Evolutionary conservation across 345 rosid species (phyloP).

Genomic region (Salix exigua): DNA sequence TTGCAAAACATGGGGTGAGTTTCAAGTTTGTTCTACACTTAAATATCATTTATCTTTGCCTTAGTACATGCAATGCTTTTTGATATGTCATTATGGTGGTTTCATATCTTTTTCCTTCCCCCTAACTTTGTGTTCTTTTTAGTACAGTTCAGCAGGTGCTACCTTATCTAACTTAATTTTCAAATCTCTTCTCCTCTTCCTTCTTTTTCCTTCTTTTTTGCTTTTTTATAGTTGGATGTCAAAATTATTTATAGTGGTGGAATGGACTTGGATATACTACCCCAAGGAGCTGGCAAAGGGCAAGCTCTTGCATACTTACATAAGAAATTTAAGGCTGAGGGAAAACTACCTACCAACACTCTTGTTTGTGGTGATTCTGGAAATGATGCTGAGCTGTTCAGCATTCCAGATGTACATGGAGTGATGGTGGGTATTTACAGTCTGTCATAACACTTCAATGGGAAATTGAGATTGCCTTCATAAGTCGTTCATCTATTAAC

Average conservation of each 20-base stretch:
- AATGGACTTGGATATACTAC: slow-evolving; percentile 87
- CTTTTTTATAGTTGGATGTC: slow-evolving; percentile 65
- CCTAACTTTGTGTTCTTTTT: neutral
- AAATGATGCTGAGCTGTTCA: slow-evolving; percentile 92
- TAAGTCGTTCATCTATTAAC: neutral
- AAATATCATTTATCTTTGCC: neutral
- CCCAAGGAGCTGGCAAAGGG: slow-evolving; percentile 98
- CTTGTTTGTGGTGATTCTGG: slow-evolving; percentile 99
- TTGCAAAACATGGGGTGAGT: slow-evolving; percentile 66
- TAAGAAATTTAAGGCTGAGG: slow-evolving; percentile 62
- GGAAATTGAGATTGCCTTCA: slow-evolving; percentile 1
- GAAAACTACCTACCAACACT: slow-evolving; percentile 71
- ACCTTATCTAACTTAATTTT: neutral
- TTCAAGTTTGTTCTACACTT: neutral
- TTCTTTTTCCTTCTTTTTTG: no score
- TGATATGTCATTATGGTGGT: neutral
- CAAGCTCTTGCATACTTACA: slow-evolving; percentile 91
- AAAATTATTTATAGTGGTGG: slow-evolving; percentile 94
- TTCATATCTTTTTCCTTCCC: neutral
- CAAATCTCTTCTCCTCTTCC: neutral
- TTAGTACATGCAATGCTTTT: neutral
- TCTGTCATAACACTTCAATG: neutral
- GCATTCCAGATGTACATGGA: slow-evolving; percentile 84
- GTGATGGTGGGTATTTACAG: slow-evolving; percentile 62
- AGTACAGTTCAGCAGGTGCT: neutral